Percentiles rank a stretch among this genome's conserved stretches.
phyloP scores from a whole-genome alignment of 1,139 yeast species.

The Diutina neorugosa region DNA sequence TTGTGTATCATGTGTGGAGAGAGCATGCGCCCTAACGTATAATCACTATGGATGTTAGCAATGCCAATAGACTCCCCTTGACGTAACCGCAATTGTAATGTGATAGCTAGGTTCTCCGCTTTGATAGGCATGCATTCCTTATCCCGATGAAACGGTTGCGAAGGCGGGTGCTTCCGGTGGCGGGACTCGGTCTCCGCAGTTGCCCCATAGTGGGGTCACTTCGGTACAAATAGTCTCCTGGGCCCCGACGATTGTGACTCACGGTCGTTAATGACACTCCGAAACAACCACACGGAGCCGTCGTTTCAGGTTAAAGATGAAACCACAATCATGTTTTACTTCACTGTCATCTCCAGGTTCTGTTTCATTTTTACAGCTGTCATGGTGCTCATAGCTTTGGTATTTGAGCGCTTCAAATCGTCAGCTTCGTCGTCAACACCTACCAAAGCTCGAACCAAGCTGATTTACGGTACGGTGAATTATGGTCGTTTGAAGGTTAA shows the following conservation, averaged over 20 bases:
- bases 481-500: constrained; percentile 1
- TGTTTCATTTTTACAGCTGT: background rate
- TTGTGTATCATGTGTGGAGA: too few species aligned
- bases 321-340: too few species aligned
- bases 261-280: background rate
- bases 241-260: background rate
- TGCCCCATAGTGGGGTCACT: background rate
- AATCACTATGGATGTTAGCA: too few species aligned
- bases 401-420: background rate
- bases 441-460: background rate
- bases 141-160: too few species aligned
- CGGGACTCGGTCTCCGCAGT: background rate
- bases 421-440: background rate
- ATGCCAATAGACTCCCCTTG: too few species aligned
- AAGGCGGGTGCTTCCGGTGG: background rate
- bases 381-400: background rate
- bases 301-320: background rate
- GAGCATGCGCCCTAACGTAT: too few species aligned
- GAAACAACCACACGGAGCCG: background rate
- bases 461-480: background rate
- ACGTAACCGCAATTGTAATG: too few species aligned
- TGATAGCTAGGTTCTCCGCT: too few species aligned
- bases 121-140: too few species aligned
- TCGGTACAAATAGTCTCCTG: background rate
- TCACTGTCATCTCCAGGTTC: background rate